Evolutionary conservation across 768 basidiomycete species (phyloP).

Genomic region (Mycena indigotica): DNA sequence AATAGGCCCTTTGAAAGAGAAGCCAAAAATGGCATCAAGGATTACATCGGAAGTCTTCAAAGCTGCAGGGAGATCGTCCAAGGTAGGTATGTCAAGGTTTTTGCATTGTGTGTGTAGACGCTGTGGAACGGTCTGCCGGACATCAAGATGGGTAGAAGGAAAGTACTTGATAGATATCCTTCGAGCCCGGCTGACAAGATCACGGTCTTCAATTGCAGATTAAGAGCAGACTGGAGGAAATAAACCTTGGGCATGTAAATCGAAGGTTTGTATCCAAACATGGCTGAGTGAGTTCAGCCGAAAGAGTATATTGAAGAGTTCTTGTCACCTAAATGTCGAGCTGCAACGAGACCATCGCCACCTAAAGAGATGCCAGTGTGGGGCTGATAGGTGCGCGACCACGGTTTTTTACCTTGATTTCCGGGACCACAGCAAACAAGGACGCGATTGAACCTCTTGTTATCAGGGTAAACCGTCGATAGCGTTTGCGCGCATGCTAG

Average conservation of each 20-base stretch:
- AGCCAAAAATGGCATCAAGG: conserved; percentile 96
- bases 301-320: neutral
- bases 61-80: conserved; percentile 53
- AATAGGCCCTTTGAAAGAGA: conserved; percentile 92
- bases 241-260: conserved; percentile 94
- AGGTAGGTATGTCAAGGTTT: conserved; percentile 82
- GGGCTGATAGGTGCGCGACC: neutral
- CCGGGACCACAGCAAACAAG: conserved; percentile 98
- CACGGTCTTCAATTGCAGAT: neutral
- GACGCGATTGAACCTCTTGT: conserved; percentile 69
- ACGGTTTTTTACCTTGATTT: conserved; percentile 68
- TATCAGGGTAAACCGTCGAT: conserved; percentile 73
- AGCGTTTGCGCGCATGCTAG: conserved; percentile 90
- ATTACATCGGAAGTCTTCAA: conserved; percentile 74
- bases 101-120: conserved; percentile 83
- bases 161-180: conserved; percentile 85
- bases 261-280: conserved; percentile 89
- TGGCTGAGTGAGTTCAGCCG: conserved; percentile 47
- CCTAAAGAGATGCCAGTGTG: conserved; percentile 38
- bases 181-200: conserved; percentile 76
- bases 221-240: conserved; percentile 1
- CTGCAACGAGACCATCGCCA: conserved; percentile 96
- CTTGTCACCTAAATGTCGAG: conserved; percentile 81
- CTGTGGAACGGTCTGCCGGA: conserved; percentile 37
- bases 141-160: neutral